Percentiles rank a stretch among this genome's conserved stretches.
Evolutionary conservation across 192 early-diverging fungal species (phyloP).

Genomic region (Linnemannia schmuckeri): DNA sequence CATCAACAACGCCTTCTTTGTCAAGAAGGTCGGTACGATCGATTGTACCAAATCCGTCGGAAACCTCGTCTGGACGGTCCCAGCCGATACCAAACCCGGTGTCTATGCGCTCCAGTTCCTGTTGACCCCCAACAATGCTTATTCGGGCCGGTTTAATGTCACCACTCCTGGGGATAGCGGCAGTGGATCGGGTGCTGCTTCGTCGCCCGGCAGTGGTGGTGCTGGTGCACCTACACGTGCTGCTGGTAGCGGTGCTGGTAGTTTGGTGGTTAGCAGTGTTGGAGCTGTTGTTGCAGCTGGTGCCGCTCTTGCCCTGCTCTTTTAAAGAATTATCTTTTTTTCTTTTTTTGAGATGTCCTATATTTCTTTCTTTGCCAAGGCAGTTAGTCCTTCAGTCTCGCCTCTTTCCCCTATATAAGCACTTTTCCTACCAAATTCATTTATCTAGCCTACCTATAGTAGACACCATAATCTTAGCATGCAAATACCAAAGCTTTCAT

Average conservation of each 20-base stretch:
- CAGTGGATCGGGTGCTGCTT: not conserved
- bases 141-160: slow-evolving; percentile 53
- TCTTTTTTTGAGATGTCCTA: too few relatives aligned
- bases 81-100: slow-evolving; percentile 52
- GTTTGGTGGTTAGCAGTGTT: slow-evolving; percentile 10
- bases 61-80: slow-evolving; percentile 53
- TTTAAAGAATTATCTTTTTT: not conserved
- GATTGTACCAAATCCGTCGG: slow-evolving; percentile 50
- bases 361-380: too few relatives aligned
- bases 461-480: too few relatives aligned
- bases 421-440: too few relatives aligned
- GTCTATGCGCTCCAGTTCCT: slow-evolving; percentile 47
- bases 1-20: slow-evolving; percentile 46
- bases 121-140: slow-evolving; percentile 38
- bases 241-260: not conserved
- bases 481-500: too few relatives aligned
- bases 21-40: slow-evolving; percentile 53
- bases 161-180: slow-evolving; percentile 6
- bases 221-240: not conserved
- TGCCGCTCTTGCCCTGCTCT: slow-evolving; percentile 13
- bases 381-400: too few relatives aligned
- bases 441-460: too few relatives aligned
- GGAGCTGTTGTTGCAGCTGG: slow-evolving; percentile 1
- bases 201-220: not conserved
- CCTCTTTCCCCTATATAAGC: too few relatives aligned